Conservation (phyloP, 139 green algal species). For the Monoraphidium neglectum region DNA sequence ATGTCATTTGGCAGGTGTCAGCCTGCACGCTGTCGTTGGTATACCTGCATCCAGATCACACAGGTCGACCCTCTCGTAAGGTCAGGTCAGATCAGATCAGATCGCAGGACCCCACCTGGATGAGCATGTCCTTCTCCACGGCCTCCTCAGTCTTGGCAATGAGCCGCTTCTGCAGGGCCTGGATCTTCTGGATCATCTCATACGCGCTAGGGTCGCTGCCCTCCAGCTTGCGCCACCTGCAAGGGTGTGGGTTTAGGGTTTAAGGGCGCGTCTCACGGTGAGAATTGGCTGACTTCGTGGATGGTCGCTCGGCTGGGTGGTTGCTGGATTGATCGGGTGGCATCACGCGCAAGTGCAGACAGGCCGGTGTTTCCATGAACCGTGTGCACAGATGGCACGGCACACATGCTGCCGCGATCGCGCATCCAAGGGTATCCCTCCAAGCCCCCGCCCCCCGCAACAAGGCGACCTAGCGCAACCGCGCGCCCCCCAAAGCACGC, state of each 20-base stretch:
- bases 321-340: background rate
- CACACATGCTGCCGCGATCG: too few species aligned
- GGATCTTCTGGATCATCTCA: constrained; percentile 96
- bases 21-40: too few species aligned
- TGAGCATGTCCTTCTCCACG: constrained; percentile 87
- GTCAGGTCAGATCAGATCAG: too few species aligned
- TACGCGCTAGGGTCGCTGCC: constrained; percentile 87
- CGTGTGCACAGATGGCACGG: too few species aligned
- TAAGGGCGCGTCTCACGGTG: background rate
- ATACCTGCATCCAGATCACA: too few species aligned
- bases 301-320: background rate
- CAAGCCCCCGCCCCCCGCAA: background rate
- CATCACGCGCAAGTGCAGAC: too few species aligned
- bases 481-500: background rate
- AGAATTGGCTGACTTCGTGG: background rate
- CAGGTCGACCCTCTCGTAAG: too few species aligned
- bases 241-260: background rate
- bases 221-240: constrained; percentile 90
- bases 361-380: too few species aligned
- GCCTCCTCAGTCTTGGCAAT: constrained; percentile 92
- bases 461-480: background rate
- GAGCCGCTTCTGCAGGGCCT: constrained; percentile 91
- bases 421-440: too few species aligned
- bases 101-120: constrained; percentile 56
- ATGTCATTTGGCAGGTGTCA: too few species aligned